Percentiles rank a stretch among this genome's conserved stretches.
phyloP scores from a whole-genome alignment of 306 rosid species.

The Astragalus membranaceus region DNA sequence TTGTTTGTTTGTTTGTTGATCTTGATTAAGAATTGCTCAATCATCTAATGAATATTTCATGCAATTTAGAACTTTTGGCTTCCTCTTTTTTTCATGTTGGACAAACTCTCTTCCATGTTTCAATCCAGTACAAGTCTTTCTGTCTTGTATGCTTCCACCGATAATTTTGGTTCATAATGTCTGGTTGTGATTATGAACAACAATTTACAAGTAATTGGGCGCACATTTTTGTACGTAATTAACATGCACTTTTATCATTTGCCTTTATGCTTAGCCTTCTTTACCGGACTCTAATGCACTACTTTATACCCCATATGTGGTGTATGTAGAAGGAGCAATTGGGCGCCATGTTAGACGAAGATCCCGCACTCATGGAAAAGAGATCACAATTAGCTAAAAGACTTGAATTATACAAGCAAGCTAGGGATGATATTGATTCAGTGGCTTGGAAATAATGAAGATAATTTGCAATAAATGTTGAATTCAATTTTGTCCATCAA shows the following conservation, averaged over 20 bases:
- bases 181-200: too few species aligned
- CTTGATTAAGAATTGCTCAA: too few species aligned
- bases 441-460: conserved; percentile 24
- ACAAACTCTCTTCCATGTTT: too few species aligned
- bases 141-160: too few species aligned
- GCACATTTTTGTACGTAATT: too few species aligned
- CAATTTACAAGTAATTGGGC: too few species aligned
- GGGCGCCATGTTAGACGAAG: conserved; percentile 22
- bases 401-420: conserved; percentile 30
- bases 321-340: conserved; percentile 24
- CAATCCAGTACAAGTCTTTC: too few species aligned
- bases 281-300: neutral
- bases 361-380: conserved; percentile 26
- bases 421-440: conserved; percentile 25
- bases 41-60: too few species aligned
- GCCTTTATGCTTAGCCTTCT: neutral
- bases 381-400: conserved; percentile 23
- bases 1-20: too few species aligned
- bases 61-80: too few species aligned
- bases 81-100: too few species aligned
- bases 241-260: neutral
- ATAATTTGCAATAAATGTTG: neutral
- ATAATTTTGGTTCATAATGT: too few species aligned
- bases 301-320: neutral
- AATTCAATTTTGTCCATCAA: neutral